phyloP scores from a whole-genome alignment of 805 yeast genomes.

The Candida ipomoeae region DNA sequence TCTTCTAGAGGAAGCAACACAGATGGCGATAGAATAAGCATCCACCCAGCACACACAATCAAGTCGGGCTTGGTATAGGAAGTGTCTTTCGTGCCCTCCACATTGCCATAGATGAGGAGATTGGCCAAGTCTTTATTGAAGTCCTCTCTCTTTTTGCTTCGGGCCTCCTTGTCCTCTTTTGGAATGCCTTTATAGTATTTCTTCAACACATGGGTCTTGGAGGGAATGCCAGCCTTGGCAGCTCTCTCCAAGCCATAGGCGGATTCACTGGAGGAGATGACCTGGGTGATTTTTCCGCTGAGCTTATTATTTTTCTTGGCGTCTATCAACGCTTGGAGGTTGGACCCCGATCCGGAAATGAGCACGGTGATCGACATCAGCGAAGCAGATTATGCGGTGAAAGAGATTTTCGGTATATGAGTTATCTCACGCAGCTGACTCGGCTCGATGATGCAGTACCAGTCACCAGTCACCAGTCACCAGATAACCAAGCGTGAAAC shows the following conservation, averaged over 20 bases:
- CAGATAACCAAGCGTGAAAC: background rate
- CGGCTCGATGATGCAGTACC: constrained; percentile 5
- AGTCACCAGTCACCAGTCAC: background rate
- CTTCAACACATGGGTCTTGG: constrained; percentile 66
- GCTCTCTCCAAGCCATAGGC: constrained; percentile 91
- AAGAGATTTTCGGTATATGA: constrained; percentile 1
- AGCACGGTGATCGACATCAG: constrained; percentile 56
- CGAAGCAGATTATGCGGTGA: constrained; percentile 1
- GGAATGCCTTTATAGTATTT: constrained; percentile 71
- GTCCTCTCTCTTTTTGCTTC: constrained; percentile 57
- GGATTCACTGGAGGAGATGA: constrained; percentile 77
- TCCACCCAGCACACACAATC: constrained; percentile 98
- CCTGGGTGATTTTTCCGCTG: constrained; percentile 61
- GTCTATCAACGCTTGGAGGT: constrained; percentile 90
- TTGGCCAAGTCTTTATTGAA: constrained; percentile 80
- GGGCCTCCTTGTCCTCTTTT: constrained; percentile 56
- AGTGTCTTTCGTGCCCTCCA: constrained; percentile 26
- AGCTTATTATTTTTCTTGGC: constrained; percentile 44
- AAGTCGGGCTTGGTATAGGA: constrained; percentile 63
- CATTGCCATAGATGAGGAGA: constrained; percentile 50
- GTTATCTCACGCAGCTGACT: constrained; percentile 6
- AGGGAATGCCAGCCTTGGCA: constrained; percentile 59
- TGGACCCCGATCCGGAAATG: constrained; percentile 95
- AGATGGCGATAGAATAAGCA: constrained; percentile 80
- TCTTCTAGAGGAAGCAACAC: constrained; percentile 64